Base-by-base conservation (phyloP, 1,139 yeast genomes). In the Candida labiduridarum region DNA sequence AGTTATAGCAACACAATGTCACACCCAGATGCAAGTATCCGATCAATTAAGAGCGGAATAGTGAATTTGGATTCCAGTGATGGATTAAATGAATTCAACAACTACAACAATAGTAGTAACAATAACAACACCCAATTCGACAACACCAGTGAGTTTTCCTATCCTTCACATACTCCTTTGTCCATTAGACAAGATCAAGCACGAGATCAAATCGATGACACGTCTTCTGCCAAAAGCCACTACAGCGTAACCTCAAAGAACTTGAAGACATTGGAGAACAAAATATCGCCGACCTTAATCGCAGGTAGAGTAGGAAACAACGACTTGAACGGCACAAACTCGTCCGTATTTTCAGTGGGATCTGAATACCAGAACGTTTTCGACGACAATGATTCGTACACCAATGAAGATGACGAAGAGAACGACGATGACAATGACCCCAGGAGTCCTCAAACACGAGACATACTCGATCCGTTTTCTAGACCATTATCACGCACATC, bases 401-500 rank as follows among this genome's bases (percentile, higher is more conserved):
- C 15, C 19, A 31, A 50, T 34, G 27, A 48, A 10, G 49, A 43
- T 30, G 25, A 18, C 43, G 45, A 11, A 45, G n/a, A n/a, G n/a
- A n/a, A n/a, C n/a, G n/a, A n/a, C n/a, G n/a, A n/a, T n/a, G n/a
- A n/a, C n/a, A n/a, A 42, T 19, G 36, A 22, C 27, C 25, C 38
- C 10, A 16, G 18, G 11, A 16, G 31, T 9, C 40, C 39, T 6
- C 47, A 14, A 25, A 29, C 48, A 4, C 49, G 43, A 7, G 56
- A 52, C 3, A 49, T 33, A 36, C 19, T 30, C 8, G 71, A 68
- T 22, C 55, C 69, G 4, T 48, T 56, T 16, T 77, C 82, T 4
- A 71, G 87, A 50, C 86, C 88, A 0, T 61, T 82, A 30, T 84
- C 89, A 0, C 72, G 89, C 48, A 79, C 80, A 45, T 83, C 89